Conservation (phyloP, 148 eudicot genomes). For the Pouteria glomerata region DNA sequence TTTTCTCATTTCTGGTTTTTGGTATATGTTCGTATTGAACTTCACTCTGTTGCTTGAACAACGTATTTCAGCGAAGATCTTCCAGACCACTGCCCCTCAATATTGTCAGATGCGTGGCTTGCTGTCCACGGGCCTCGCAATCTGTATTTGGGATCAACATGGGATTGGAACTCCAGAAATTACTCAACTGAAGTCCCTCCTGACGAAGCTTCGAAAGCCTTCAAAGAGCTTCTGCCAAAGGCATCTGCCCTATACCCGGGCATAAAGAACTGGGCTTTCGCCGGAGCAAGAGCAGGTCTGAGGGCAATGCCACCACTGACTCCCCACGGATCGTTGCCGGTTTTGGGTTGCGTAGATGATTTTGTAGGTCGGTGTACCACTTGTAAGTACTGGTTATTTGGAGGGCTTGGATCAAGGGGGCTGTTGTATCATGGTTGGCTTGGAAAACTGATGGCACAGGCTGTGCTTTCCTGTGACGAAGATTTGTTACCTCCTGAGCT, state of each 20-base stretch:
- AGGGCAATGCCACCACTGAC: constrained; percentile 97
- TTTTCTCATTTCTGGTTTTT: neutral
- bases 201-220: constrained; percentile 64
- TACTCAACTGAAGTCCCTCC: constrained; percentile 49
- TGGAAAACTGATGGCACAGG: constrained; percentile 73
- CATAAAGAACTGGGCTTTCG: constrained; percentile 54
- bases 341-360: constrained; percentile 70
- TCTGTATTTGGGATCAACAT: constrained; percentile 78
- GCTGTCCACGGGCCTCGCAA: constrained; percentile 62
- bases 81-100: constrained; percentile 62
- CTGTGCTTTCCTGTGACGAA: constrained; percentile 66
- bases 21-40: neutral
- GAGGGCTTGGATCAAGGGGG: constrained; percentile 93
- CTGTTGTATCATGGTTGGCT: constrained; percentile 85
- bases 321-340: constrained; percentile 73
- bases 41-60: neutral
- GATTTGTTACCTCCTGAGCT: constrained; percentile 62
- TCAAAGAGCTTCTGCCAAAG: constrained; percentile 80
- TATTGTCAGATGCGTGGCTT: constrained; percentile 96
- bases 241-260: constrained; percentile 59
- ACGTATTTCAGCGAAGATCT: constrained; percentile 52
- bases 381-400: constrained; percentile 74
- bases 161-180: constrained; percentile 91
- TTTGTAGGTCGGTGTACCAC: constrained; percentile 25
- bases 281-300: constrained; percentile 69